phyloP scores from a whole-genome alignment of 164 flowering plant genomes.

The Kalanchoe fedtschenkoi region DNA sequence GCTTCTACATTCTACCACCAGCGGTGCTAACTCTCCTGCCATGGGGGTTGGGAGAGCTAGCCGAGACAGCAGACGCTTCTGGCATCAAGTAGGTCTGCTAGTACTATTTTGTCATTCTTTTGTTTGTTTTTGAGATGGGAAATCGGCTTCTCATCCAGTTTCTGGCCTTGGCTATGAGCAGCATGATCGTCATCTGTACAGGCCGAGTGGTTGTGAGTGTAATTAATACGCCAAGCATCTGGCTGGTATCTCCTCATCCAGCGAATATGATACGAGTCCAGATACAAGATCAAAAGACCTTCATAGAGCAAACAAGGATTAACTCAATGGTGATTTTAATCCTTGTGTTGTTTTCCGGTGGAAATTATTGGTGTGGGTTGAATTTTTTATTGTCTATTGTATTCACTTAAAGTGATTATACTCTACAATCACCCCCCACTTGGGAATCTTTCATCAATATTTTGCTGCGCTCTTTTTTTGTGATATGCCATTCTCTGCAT shows the following conservation, averaged over 20 bases:
- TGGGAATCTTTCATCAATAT: no score
- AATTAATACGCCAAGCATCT: conserved; percentile 46
- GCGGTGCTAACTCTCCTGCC: no score
- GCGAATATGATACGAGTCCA: neutral
- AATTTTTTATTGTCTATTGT: no score
- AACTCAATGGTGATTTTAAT: neutral
- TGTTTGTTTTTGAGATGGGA: conserved; percentile 23
- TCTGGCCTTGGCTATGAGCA: conserved; percentile 25
- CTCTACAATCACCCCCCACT: no score
- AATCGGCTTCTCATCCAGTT: conserved; percentile 30
- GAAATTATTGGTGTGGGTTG: neutral
- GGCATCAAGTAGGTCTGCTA: neutral
- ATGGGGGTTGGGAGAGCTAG: no score
- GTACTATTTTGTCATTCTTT: conserved; percentile 30
- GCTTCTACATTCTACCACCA: no score
- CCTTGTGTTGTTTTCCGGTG: neutral
- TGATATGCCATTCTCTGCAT: no score
- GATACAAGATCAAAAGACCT: neutral
- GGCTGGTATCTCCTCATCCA: conserved; percentile 19
- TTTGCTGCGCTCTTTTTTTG: no score
- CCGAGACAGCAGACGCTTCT: neutral
- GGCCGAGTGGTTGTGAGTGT: conserved; percentile 25
- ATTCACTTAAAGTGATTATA: no score
- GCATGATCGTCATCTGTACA: conserved; percentile 48
- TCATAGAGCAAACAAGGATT: conserved; percentile 2